A percentile compares a stretch with the other conserved stretches of the same genome.
Evolutionary conservation across 2,329 filamentous ascomycete species (phyloP).

Genomic region (Hysterium pulicare): DNA sequence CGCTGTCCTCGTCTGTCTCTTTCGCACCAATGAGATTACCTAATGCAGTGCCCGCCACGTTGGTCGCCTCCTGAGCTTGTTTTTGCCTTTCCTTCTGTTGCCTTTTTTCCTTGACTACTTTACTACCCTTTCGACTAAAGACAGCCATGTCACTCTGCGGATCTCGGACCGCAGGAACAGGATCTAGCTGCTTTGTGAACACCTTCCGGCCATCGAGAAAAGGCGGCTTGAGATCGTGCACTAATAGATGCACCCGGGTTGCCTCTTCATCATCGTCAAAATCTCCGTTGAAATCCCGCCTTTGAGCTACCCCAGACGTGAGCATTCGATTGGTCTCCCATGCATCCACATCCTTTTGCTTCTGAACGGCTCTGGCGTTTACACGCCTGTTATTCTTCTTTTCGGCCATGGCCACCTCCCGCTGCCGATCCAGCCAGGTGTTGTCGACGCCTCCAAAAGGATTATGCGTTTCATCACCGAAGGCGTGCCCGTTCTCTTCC

Average conservation of each 20-base stretch:
- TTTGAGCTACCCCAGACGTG: conserved; percentile 89
- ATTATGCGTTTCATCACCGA: conserved; percentile 90
- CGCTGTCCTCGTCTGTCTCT: conserved; percentile 85
- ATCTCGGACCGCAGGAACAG: conserved; percentile 87
- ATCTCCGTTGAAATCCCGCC: conserved; percentile 74
- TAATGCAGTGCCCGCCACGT: conserved; percentile 82
- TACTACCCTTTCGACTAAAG: conserved; percentile 92
- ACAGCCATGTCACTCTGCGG: conserved; percentile 98
- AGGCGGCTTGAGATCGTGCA: conserved; percentile 90
- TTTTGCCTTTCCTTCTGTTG: conserved; percentile 91
- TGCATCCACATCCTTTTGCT: conserved; percentile 91
- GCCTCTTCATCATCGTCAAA: conserved; percentile 89
- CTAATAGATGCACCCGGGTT: conserved; percentile 82
- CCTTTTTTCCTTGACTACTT: conserved; percentile 83
- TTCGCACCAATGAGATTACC: conserved; percentile 96
- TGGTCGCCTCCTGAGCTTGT: conserved; percentile 93
- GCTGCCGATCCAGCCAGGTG: conserved; percentile 70
- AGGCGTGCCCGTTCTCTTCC: conserved; percentile 79
- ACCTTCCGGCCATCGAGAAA: conserved; percentile 93
- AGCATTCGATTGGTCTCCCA: conserved; percentile 99
- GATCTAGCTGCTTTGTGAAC: conserved; percentile 96
- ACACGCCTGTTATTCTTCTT: conserved; percentile 72
- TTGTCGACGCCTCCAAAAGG: conserved; percentile 77
- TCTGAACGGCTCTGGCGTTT: conserved; percentile 73
- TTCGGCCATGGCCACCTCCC: conserved; percentile 70